Evolutionary conservation across 192 early-diverging fungal species (phyloP).

Genomic region (Kickxella alabastrina): DNA sequence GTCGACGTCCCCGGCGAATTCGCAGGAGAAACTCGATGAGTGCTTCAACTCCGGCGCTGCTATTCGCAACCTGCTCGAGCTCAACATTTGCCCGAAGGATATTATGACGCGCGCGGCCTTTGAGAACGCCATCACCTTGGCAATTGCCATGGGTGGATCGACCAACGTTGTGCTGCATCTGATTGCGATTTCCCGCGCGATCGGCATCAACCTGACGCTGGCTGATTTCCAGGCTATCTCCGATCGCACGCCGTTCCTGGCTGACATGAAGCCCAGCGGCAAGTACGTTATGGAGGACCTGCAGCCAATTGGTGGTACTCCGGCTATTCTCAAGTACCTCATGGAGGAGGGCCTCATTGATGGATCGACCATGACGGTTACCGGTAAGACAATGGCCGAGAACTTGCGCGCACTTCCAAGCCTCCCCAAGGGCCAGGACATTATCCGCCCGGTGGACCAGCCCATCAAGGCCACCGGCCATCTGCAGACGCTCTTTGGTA

Average conservation of each 20-base stretch:
- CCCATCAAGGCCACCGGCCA: conserved; percentile 96
- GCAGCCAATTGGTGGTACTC: conserved; percentile 88
- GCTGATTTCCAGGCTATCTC: conserved; percentile 95
- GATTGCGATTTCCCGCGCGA: conserved; percentile 81
- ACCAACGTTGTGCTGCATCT: conserved; percentile 98
- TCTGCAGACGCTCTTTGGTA: conserved; percentile 91
- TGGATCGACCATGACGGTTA: conserved; percentile 91
- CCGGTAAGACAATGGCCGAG: conserved; percentile 94
- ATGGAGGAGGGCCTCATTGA: conserved; percentile 78
- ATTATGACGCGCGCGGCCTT: conserved; percentile 95
- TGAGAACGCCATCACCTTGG: conserved; percentile 93
- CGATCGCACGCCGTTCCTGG: conserved; percentile 89
- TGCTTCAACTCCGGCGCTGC: conserved; percentile 79
- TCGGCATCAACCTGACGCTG: conserved; percentile 78
- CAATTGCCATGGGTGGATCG: conserved; percentile 93
- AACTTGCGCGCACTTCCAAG: conserved; percentile 78
- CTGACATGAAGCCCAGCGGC: conserved; percentile 97
- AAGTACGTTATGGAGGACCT: conserved; percentile 99
- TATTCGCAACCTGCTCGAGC: conserved; percentile 85
- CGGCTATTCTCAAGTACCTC: conserved; percentile 93
- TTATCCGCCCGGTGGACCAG: conserved; percentile 74
- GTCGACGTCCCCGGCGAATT: conserved; percentile 89
- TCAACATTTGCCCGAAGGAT: conserved; percentile 90
- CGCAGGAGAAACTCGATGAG: conserved; percentile 85
- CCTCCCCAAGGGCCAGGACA: conserved; percentile 72